Conservation (phyloP, 1,284 basidiomycete species). For the Apiotrichum siamense region DNA sequence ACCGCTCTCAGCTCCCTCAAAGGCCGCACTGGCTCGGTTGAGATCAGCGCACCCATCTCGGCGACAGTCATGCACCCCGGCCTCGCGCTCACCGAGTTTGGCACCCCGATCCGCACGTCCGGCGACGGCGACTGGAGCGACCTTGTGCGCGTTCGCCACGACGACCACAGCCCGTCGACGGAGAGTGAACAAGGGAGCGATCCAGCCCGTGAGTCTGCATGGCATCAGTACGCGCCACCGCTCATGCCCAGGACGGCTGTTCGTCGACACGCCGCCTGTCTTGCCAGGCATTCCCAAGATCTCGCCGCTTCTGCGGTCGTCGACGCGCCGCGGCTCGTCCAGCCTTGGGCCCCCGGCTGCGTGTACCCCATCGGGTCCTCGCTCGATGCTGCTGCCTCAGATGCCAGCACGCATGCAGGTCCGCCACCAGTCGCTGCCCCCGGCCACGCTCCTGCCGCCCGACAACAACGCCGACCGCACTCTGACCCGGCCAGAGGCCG, state of each 20-base stretch:
- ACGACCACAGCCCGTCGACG: not conserved
- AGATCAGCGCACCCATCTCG: constrained; percentile 1
- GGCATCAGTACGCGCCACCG: no score
- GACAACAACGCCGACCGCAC: not conserved
- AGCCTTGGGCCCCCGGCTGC: not conserved
- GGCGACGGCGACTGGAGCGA: not conserved
- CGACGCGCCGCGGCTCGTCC: not conserved
- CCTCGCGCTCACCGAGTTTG: constrained; percentile 2
- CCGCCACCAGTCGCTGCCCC: not conserved
- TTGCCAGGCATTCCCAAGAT: not conserved
- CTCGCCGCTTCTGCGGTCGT: not conserved
- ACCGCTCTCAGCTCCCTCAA: not conserved
- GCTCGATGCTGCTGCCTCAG: not conserved
- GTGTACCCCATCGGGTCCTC: not conserved
- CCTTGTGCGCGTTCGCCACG: not conserved
- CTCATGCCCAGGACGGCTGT: no score
- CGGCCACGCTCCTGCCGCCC: not conserved
- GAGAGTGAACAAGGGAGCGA: not conserved
- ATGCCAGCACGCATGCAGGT: not conserved
- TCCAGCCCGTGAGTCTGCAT: no score
- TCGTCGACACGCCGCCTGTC: no score
- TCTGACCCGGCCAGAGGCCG: not conserved
- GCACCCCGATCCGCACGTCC: not conserved
- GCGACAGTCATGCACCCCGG: not conserved
- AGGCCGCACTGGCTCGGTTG: not conserved